Evolutionary conservation across 352 stramenopile species (phyloP), one percentile per base, ranked within the genome.

Genomic region (Plasmopara viticola): DNA sequence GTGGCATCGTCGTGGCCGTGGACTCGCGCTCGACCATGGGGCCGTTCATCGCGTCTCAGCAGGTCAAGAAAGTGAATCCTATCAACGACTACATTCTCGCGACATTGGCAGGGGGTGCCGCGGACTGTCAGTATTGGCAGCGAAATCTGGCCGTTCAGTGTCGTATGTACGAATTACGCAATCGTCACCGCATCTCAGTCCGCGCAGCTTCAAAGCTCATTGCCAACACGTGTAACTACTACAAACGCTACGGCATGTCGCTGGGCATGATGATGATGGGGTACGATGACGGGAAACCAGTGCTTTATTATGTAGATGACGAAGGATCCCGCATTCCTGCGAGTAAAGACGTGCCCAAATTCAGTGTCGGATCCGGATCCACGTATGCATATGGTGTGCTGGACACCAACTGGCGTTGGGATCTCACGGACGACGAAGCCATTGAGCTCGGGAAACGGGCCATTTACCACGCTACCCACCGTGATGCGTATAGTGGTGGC

Each of bases 241-340:
- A 96, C 77, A 95, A 86, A 74, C 68, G 62, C 61, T 96, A 82
- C 74, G 87, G 91, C 41, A 88, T 98, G 62, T 98, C 90, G 68
- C 78, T 99, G 69, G 97, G 97, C 40, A 99, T 98, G 64, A 99
- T 99, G 97, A 96, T 99, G 71, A 98, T 97, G 62, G 97, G 97
- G 49, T 99, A 98, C 87, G 97, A 99, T 84, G 97, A 94, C 45
- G 87, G 84, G 33, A 88, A 97, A 52, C 96, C 97, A 6, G 90
- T 98, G 70, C 85, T 99, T 15, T 99, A 99, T 76, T 99, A 99
- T 66, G 95, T 99, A n/a, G 97, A 99, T 74, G 94, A 99, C 65
- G 97, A 99, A 67, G 97, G 96, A 51, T 99, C 95, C 12, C 85
- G 97, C 41, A 91, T 99, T 38, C 89, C 98, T 57, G 97, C 96